These are phyloP conservation scores for Alternaria sp. DNA, from an alignment of 2,329 filamentous ascomycete species.

Conservation along the genomic window DNA sequence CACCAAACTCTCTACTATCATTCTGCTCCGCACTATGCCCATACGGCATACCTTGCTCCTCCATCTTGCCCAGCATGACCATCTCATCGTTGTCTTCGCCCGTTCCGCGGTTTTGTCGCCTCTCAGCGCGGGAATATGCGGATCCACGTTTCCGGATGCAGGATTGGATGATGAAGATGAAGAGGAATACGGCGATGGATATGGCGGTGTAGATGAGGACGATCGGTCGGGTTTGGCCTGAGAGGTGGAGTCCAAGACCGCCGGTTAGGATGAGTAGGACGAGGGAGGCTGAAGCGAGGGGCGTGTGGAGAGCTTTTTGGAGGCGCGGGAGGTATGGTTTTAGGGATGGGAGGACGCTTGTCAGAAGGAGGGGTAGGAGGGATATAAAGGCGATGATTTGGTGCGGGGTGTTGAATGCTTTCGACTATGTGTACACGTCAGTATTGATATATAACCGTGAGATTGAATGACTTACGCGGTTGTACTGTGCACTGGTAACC, in stretches of 20 bases:
- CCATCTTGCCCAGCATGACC: constrained; percentile 28
- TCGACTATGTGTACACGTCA: constrained; percentile 40
- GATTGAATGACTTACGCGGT: constrained; percentile 41
- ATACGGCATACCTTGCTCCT: constrained; percentile 9
- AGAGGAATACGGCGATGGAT: constrained; percentile 30
- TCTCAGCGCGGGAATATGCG: constrained; percentile 27
- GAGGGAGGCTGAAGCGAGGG: constrained; percentile 52
- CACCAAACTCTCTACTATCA: constrained; percentile 15
- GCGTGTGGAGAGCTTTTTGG: constrained; percentile 46
- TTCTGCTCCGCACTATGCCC: background rate
- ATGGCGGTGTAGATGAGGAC: constrained; percentile 38
- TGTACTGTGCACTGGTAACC: constrained; percentile 48
- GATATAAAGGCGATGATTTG: constrained; percentile 59
- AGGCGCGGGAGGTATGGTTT: constrained; percentile 36
- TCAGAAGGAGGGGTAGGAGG: constrained; percentile 44
- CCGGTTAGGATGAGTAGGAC: constrained; percentile 38
- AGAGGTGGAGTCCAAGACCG: constrained; percentile 42
- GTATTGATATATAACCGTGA: background rate
- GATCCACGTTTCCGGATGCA: constrained; percentile 37
- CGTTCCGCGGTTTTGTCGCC: constrained; percentile 9
- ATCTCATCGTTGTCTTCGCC: constrained; percentile 30
- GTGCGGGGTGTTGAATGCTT: constrained; percentile 52
- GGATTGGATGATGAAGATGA: constrained; percentile 25
- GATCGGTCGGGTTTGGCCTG: constrained; percentile 28
- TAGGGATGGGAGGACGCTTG: constrained; percentile 30